Evolutionary conservation across 352 stramenopile genomes (phyloP).

Genomic region (Phytopythium delawarense): DNA sequence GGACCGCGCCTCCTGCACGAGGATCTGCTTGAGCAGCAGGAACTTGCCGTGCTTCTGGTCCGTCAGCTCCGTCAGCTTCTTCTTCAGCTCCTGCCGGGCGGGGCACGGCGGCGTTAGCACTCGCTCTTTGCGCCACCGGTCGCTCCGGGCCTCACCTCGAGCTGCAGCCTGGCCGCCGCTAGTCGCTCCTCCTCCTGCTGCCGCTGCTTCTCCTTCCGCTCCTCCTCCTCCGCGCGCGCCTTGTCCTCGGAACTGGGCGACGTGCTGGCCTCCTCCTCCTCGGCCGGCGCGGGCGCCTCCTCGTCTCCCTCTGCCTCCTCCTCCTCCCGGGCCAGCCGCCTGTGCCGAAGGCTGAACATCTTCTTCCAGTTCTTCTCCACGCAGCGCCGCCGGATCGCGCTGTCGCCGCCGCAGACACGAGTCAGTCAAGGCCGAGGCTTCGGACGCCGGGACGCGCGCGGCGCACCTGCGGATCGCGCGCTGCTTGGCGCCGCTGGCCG

Average conservation of each 20-base stretch:
- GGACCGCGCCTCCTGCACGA: constrained; percentile 56
- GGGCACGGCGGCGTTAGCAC: background rate
- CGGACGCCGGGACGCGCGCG: background rate
- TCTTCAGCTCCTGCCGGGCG: constrained; percentile 34
- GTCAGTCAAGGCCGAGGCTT: background rate
- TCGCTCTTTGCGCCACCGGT: background rate
- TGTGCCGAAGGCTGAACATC: constrained; percentile 49
- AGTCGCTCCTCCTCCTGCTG: constrained; percentile 10
- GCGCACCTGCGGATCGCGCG: constrained; percentile 47
- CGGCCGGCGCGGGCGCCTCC: background rate
- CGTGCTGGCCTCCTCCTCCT: background rate
- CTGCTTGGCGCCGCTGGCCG: constrained; percentile 27
- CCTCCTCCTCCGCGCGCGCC: constrained; percentile 16
- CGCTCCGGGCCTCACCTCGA: constrained; percentile 15
- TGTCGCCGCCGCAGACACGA: constrained; percentile 11
- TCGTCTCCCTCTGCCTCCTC: constrained; percentile 11
- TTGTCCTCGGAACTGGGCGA: background rate
- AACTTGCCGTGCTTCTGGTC: constrained; percentile 77
- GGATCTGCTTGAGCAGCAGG: constrained; percentile 63
- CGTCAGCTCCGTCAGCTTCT: constrained; percentile 40
- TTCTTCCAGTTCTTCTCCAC: constrained; percentile 85
- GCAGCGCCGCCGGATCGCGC: constrained; percentile 55
- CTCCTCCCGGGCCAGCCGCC: constrained; percentile 18
- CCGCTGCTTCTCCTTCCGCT: constrained; percentile 5
- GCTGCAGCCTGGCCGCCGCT: constrained; percentile 21